Evolutionary conservation across 345 rosid genomes (phyloP), one percentile per base, ranked within the genome.

Genomic region (Camelina hispida): DNA sequence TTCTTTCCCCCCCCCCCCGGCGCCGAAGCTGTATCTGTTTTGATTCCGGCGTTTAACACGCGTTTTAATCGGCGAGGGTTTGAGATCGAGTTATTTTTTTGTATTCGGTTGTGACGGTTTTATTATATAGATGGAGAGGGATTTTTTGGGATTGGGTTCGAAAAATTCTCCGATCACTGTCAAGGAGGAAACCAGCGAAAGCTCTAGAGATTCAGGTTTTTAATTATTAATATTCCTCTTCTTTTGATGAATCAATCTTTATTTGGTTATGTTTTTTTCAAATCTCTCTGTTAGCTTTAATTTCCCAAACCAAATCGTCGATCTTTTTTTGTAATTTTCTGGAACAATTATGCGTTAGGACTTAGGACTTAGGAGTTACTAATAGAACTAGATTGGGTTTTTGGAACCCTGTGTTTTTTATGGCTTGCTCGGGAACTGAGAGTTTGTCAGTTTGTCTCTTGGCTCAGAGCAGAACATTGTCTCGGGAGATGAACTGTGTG

Each of bases 111-210:
- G 22, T 20, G 16, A 34, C 12, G 20, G 30, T 9, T 69, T 69
- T 30, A 3, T 4, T 10, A 52, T 35, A 65, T 35, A 65, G 3
- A 85, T 87, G 88, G 90, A 87, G 82, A 84, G 85, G 74, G 85
- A 87, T 76, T 87, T 87, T 67, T 77, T 87, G 9, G 87, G 90
- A 13, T 7, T 87, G 52, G 84, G 79, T 71, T 77, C 85, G 16
- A 85, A 72, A 73, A 63, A 58, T 72, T 30, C 66, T 75, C 81
- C 83, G 20, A 54, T 78, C 43, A 80, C 84, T 16, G 81, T 80
- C 50, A 87, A 85, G 54, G 85, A 82, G 37, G 90, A 83, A 48
- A 47, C 76, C 10, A 70, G 75, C 60, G 87, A 83, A 60, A 63
- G 71, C 80, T 75, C 74, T 9, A 78, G 72, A 58, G 87, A 81